phyloP scores from a whole-genome alignment of 1,284 basidiomycete species.

The Moesziomyces aphidis region DNA sequence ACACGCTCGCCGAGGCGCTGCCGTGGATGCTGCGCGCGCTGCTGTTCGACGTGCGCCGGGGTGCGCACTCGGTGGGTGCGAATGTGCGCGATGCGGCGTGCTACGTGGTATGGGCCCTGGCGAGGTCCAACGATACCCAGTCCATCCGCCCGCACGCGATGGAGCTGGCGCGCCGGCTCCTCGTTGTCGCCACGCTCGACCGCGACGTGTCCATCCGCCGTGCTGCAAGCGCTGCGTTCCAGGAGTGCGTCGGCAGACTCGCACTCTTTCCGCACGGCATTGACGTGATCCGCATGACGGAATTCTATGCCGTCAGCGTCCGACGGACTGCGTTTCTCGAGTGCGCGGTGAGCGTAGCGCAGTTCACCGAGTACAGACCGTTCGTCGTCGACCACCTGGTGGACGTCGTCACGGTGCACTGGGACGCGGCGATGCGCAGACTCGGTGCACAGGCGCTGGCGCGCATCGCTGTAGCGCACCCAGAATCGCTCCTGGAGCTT shows the following conservation, averaged over 20 bases:
- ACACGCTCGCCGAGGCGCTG: conserved; percentile 43
- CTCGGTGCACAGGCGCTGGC: conserved; percentile 83
- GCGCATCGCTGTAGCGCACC: conserved; percentile 76
- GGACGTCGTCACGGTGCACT: conserved; percentile 82
- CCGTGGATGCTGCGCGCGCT: conserved; percentile 72
- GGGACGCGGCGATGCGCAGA: conserved; percentile 85
- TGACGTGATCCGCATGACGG: conserved; percentile 87
- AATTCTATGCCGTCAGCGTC: conserved; percentile 93
- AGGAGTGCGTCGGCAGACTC: conserved; percentile 93
- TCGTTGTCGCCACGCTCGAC: conserved; percentile 86
- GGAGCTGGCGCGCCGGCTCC: conserved; percentile 75
- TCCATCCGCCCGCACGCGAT: conserved; percentile 76
- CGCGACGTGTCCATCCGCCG: conserved; percentile 94
- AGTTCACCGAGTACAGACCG: conserved; percentile 81
- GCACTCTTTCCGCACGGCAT: conserved; percentile 89
- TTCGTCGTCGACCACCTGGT: conserved; percentile 81
- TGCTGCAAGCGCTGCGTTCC: conserved; percentile 96
- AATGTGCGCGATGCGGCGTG: conserved; percentile 94
- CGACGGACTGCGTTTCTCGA: conserved; percentile 83
- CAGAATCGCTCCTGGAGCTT: conserved; percentile 72
- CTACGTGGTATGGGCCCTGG: conserved; percentile 94
- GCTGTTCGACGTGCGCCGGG: conserved; percentile 90
- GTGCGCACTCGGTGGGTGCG: conserved; percentile 90
- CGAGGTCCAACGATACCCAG: conserved; percentile 73
- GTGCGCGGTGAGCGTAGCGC: conserved; percentile 86